Percentiles rank a stretch among this genome's conserved stretches.
Conservation (phyloP, 441 rosid species). For the Biscutella laevigata region DNA sequence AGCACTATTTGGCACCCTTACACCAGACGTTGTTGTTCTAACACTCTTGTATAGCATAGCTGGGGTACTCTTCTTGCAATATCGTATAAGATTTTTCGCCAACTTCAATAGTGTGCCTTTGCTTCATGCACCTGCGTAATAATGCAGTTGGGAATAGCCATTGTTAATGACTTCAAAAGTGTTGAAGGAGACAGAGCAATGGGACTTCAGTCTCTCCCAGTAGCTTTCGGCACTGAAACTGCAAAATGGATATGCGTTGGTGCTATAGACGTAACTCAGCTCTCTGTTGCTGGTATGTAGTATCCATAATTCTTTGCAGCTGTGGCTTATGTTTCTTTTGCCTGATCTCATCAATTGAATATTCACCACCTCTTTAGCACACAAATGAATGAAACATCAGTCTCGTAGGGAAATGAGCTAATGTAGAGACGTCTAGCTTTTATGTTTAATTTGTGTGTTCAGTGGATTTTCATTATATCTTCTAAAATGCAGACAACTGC, state of each 20-base stretch:
- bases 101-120: not conserved
- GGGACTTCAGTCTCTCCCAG: conserved; percentile 97
- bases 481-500: not conserved
- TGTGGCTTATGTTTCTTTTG: not conserved
- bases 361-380: not conserved
- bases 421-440: not conserved
- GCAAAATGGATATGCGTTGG: conserved; percentile 99
- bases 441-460: not conserved
- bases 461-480: not conserved
- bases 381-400: not conserved
- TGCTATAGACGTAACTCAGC: conserved; percentile 83
- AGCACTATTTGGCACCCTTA: conserved; percentile 91
- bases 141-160: conserved; percentile 80
- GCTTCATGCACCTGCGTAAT: conserved; percentile 11
- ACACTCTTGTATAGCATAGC: conserved; percentile 93
- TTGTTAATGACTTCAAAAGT: conserved; percentile 96
- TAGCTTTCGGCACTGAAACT: conserved; percentile 91
- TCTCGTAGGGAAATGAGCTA: not conserved
- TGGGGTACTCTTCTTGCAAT: conserved; percentile 50
- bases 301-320: not conserved
- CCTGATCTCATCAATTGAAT: not conserved
- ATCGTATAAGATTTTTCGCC: not conserved
- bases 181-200: conserved; percentile 89
- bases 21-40: conserved; percentile 79
- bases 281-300: conserved; percentile 78